Evolutionary conservation across 176 grass and related monocot genomes (phyloP).

Genomic region (Cymbopogon citratus): DNA sequence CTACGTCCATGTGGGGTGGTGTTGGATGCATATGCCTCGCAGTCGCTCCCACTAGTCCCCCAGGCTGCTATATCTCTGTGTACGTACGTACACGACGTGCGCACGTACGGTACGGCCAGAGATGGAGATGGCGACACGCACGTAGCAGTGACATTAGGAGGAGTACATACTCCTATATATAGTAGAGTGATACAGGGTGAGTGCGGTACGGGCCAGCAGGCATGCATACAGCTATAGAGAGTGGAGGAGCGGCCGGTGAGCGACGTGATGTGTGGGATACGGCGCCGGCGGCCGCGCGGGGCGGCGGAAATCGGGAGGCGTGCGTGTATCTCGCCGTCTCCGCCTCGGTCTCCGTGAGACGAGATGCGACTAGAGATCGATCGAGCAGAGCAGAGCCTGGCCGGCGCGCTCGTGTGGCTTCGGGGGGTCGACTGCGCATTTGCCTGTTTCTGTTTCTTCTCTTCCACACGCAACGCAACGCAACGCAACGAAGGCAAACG

Average conservation of each 20-base stretch:
- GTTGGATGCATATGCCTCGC: too few relatives aligned
- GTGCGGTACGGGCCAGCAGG: too few relatives aligned
- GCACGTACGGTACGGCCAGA: not conserved
- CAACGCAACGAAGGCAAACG: too few relatives aligned
- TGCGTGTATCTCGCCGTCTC: not conserved
- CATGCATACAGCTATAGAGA: too few relatives aligned
- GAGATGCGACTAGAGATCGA: too few relatives aligned
- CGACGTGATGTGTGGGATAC: slow-evolving; percentile 29
- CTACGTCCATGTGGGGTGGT: not conserved
- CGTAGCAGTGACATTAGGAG: not conserved
- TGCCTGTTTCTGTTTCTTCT: too few relatives aligned
- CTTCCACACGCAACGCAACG: too few relatives aligned
- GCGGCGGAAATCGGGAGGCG: slow-evolving; percentile 22
- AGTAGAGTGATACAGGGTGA: too few relatives aligned
- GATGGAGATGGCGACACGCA: not conserved
- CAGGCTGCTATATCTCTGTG: not conserved
- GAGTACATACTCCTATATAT: too few relatives aligned
- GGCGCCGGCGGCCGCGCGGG: not conserved
- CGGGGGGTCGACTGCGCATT: too few relatives aligned
- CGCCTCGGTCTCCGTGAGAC: not conserved
- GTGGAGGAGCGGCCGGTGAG: not conserved
- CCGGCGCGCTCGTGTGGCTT: not conserved
- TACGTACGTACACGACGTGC: slow-evolving; percentile 28
- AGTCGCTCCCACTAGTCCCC: too few relatives aligned
- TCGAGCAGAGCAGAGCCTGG: not conserved